A percentile compares a stretch with the other conserved stretches of the same genome.
Evolutionary conservation across 2,329 filamentous ascomycete species (phyloP).

Genomic region (Fusarium begoniae): DNA sequence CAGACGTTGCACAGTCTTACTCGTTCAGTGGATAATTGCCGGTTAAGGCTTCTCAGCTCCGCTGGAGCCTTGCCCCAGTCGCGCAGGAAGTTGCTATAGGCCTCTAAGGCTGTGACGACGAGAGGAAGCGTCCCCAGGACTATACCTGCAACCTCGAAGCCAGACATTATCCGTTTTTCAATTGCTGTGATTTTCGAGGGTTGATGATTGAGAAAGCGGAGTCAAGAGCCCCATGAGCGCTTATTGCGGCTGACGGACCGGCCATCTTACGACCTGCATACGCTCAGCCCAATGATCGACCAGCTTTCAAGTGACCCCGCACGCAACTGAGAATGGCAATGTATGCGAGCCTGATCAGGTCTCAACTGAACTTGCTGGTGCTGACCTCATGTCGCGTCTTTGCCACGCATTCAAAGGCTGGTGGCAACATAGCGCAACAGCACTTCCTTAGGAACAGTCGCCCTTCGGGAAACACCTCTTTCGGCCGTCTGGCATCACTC

Average conservation of each 20-base stretch:
- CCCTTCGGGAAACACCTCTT: rapidly evolving
- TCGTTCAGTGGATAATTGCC: conserved; percentile 38
- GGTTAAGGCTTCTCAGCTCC: conserved; percentile 38
- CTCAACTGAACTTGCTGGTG: rapidly evolving
- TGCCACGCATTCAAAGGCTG: rapidly evolving
- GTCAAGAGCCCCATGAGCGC: neutral
- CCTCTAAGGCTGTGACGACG: conserved; percentile 24
- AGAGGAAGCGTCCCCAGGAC: conserved; percentile 36
- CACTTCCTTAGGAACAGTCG: neutral
- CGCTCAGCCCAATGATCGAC: neutral
- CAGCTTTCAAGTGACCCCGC: neutral
- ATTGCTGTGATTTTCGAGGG: rapidly evolving
- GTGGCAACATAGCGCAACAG: rapidly evolving
- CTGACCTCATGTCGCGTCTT: neutral
- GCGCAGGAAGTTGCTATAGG: conserved; percentile 35
- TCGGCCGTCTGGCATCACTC: rapidly evolving
- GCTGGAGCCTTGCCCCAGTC: conserved; percentile 24
- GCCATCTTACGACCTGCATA: neutral
- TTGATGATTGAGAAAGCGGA: neutral
- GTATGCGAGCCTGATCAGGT: neutral
- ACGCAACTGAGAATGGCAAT: neutral
- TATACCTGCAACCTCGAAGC: conserved; percentile 33
- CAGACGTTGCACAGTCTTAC: conserved; percentile 44
- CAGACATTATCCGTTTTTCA: conserved; percentile 19
- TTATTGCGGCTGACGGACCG: neutral